Conservation (phyloP, 1,284 basidiomycete species). For the Anthracocystis panici-leucophaei region DNA sequence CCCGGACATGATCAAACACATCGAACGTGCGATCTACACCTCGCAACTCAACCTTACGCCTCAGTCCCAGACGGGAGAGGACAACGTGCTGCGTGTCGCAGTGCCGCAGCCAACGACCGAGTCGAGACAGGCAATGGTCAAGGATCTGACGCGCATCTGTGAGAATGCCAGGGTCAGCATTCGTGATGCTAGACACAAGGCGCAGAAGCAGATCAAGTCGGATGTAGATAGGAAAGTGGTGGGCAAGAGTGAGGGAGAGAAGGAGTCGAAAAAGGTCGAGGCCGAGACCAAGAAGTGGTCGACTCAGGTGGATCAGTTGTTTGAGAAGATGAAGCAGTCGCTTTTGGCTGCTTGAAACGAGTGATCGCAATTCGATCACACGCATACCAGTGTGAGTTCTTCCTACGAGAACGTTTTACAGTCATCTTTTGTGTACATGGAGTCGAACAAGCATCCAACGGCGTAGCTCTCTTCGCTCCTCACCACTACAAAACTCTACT, state of each 20-base stretch:
- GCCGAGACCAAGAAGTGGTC: conserved; percentile 58
- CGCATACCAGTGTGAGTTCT: background rate
- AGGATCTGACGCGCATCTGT: conserved; percentile 63
- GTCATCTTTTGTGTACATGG: background rate
- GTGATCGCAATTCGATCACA: background rate
- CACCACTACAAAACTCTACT: conserved; percentile 21
- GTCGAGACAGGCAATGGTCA: conserved; percentile 58
- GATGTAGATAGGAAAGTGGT: conserved; percentile 64
- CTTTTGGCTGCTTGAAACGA: conserved; percentile 23
- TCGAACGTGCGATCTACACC: conserved; percentile 65
- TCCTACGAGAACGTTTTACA: background rate
- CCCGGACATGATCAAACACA: conserved; percentile 60
- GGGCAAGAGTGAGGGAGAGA: conserved; percentile 57
- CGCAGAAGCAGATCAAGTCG: conserved; percentile 65
- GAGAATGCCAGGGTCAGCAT: conserved; percentile 66
- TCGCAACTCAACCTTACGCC: conserved; percentile 61
- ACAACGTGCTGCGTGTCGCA: conserved; percentile 61
- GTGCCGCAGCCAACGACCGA: conserved; percentile 66
- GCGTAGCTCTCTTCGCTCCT: background rate
- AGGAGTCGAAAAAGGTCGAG: conserved; percentile 57
- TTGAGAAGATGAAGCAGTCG: conserved; percentile 56
- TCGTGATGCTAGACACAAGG: conserved; percentile 59
- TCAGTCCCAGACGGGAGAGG: conserved; percentile 55
- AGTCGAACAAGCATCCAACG: background rate
- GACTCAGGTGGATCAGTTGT: conserved; percentile 55